Conservation (phyloP, 352 stramenopile genomes). For the Phytophthora fragariaefolia region DNA sequence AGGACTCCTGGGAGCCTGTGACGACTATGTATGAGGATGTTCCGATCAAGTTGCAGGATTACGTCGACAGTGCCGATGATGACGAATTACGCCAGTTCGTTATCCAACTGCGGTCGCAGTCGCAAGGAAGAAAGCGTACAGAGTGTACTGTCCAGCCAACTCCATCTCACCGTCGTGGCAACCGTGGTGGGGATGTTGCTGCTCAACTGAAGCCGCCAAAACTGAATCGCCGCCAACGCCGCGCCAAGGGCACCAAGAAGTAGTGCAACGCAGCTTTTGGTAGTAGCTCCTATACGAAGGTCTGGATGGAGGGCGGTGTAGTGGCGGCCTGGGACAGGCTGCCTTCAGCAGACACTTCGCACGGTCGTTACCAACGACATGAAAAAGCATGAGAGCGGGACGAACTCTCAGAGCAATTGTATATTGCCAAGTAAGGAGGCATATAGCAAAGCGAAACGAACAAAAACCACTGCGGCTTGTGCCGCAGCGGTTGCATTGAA, state of each 20-base stretch:
- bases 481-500: constrained; percentile 5
- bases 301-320: constrained; percentile 1
- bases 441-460: constrained; percentile 18
- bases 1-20: constrained; percentile 1
- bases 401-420: constrained; percentile 7
- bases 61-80: neutral
- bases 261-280: neutral
- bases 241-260: neutral
- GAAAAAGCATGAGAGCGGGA: constrained; percentile 1
- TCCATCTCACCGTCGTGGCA: neutral
- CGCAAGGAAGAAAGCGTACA: constrained; percentile 1
- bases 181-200: neutral
- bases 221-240: constrained; percentile 1
- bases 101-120: neutral
- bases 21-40: constrained; percentile 2
- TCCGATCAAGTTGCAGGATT: constrained; percentile 1
- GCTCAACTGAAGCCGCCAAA: neutral
- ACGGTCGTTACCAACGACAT: constrained; percentile 6
- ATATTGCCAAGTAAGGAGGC: constrained; percentile 9
- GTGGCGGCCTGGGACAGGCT: constrained; percentile 1
- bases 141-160: neutral
- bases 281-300: neutral
- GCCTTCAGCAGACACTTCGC: constrained; percentile 2
- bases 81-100: neutral
- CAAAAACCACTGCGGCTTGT: neutral